Evolutionary conservation across 257 asterid genomes (phyloP).

Genomic region (Solanum chiquidenum): DNA sequence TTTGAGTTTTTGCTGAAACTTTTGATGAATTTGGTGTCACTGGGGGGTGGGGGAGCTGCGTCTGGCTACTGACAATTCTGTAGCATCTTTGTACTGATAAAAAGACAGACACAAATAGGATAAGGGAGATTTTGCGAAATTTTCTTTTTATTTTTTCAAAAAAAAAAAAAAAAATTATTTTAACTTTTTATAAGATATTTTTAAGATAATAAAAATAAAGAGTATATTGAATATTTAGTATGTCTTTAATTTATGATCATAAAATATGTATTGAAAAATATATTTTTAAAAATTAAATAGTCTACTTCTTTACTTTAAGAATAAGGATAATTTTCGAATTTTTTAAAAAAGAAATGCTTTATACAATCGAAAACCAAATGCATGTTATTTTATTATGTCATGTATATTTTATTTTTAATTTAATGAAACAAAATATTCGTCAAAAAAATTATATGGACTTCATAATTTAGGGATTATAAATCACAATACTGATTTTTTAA

Average conservation of each 20-base stretch:
- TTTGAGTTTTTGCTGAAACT: neutral
- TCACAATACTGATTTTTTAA: fast-evolving
- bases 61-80: neutral
- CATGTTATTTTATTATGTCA: neutral
- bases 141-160: no score
- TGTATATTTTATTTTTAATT: neutral
- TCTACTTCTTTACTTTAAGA: neutral
- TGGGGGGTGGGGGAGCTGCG: no score
- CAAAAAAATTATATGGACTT: neutral
- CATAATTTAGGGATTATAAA: neutral
- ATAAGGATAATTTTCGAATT: neutral
- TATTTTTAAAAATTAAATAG: no score
- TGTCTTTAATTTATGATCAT: no score
- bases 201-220: no score
- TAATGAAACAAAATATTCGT: neutral
- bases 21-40: neutral
- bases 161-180: no score
- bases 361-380: neutral
- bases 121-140: neutral
- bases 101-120: neutral
- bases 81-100: neutral
- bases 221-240: no score
- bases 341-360: neutral
- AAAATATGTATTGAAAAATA: no score
- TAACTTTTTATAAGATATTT: no score